Base-by-base conservation (phyloP, 2,329 filamentous ascomycete genomes). In the Beauveria caledonica region DNA sequence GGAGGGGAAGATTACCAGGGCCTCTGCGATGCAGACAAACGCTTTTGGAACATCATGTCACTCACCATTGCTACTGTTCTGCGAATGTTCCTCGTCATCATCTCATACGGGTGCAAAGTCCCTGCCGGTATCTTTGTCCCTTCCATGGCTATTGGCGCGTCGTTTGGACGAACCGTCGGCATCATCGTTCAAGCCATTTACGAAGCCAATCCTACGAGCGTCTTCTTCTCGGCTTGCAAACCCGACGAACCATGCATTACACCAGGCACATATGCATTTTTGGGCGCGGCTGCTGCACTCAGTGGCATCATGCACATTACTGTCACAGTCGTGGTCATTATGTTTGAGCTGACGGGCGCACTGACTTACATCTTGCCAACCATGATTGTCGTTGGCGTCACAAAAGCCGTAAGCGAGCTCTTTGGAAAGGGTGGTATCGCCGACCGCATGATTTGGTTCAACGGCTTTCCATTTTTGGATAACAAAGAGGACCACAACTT, bases 301-400 rank as follows among this genome's bases (percentile, higher is more conserved):
- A 93, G 89, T 71, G 94, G 94, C 10, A 97, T 97, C 69, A 99
- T 97, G 93, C 94, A 97, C 73, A 89, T 99, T 64, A 97, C 93
- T 0, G 86, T 99, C 17, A 95, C 92, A 0, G 92, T 99, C 10
- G 93, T 97, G 2, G 94, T 99, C 68, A 99, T 99, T 73, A 97
- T 99, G 94, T 97, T 97, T 69, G 94, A 99, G 74, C 82, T 99
- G 53, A 99, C 94, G 0, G 94, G 94, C n/a, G 94, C 94, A 7
- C 77, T 97, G 62, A 96, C 92, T 1, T 99, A 99, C 70, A 97
- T 99, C 65, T 78, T 99, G 29, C 94, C 94, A 0, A 97, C 93
- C 15, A 99, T 99, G 94, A 97, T 99, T 67, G 94, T 97, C 0
- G 94, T 97, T 2, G 94, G 94, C 53, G 89, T 97, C 36, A 97